Base-by-base conservation (phyloP, 2,329 filamentous ascomycete species). In the Hansfordia pulvinata region DNA sequence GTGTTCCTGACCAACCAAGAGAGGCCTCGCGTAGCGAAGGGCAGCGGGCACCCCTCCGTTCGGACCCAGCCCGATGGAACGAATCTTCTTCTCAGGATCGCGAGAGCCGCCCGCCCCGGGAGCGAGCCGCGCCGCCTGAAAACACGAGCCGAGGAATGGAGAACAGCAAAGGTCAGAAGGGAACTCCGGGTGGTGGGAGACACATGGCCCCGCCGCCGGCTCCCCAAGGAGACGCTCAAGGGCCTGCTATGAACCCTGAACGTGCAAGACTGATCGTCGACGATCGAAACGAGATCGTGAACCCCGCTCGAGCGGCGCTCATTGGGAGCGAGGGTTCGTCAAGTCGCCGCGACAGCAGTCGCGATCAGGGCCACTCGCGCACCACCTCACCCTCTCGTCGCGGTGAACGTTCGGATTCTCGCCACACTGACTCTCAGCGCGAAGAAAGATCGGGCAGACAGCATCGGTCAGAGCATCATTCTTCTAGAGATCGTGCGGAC, bases 181-280 rank as follows among this genome's bases (percentile, higher is more conserved):
- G 52, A 26, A 35, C 28, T 11, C 28, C 38, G 20, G 29, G 35
- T 8, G 34, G 46, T 17, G 28, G 47, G n/a, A 41, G 53, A 10
- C n/a, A n/a, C n/a, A n/a, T n/a, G n/a, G 37, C 49, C 8, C 36
- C 50, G 19, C 34, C 42, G 2, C 36, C 47, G 19, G 42, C 46
- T 20, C 35, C 38, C 4, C 41, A 47, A 17, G 30, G 35, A 4
- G 43, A 49, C 8, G 10, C 38, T 3, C 43, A 50, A 11, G 67
- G 64, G 8, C 62, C 64, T 6, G 50, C 53, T 7, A 63, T 71
- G 38, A 70, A 71, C 33, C 65, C 68, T 2, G 64, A 69, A 27
- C 57, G 68, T 30, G 63, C 65, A 17, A 57, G 64, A 7, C 47
- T 66, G 5, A 58, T 69, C 10, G 38, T 39, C 27, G 46, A 42